Conservation (phyloP, 176 grass and related monocot species). For the Aegilops umbellulata region DNA sequence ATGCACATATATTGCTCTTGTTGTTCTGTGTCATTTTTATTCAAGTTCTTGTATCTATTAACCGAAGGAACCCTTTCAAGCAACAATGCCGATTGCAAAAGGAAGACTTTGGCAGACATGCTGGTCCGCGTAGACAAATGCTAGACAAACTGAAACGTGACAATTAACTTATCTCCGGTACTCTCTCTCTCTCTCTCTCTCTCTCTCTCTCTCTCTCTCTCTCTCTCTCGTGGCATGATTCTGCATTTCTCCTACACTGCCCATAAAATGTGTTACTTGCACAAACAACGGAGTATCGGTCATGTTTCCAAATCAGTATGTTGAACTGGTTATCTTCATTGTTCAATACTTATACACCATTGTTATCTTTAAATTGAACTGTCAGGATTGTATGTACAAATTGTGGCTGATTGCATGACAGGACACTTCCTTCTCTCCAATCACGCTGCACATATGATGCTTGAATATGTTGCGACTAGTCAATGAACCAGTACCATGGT, state of each 20-base stretch:
- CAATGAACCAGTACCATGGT: not conserved
- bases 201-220: not conserved
- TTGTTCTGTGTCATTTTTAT: not conserved
- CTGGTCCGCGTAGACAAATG: not conserved
- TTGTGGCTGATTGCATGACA: not conserved
- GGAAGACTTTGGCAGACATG: not conserved
- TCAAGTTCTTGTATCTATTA: not conserved
- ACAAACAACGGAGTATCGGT: not conserved
- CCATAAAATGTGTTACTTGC: not conserved
- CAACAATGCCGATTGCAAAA: not conserved
- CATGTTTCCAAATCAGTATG: not conserved
- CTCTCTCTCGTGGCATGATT: not conserved
- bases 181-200: not conserved
- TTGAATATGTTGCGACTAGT: not conserved
- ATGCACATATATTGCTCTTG: not conserved
- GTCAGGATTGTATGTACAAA: not conserved
- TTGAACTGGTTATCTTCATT: not conserved
- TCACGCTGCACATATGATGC: not conserved
- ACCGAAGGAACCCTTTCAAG: not conserved
- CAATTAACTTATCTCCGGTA: not conserved
- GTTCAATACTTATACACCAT: not conserved
- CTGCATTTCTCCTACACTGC: not conserved
- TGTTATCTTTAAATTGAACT: not conserved
- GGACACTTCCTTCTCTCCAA: not conserved
- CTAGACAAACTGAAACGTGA: not conserved